Conservation (phyloP, 495 filamentous ascomycete genomes). For the Darksidea phi region DNA sequence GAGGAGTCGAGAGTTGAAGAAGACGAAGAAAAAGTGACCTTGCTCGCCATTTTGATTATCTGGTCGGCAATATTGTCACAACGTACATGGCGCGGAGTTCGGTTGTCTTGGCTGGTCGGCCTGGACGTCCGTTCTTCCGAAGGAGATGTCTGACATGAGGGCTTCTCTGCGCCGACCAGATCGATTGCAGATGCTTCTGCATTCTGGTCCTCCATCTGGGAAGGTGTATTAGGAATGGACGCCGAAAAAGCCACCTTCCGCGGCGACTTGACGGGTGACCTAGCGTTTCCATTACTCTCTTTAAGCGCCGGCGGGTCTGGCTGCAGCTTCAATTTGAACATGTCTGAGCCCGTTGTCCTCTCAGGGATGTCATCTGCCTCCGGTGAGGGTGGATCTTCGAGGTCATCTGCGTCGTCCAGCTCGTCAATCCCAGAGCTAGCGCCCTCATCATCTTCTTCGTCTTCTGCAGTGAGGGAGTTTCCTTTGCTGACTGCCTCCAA, state of each 20-base stretch:
- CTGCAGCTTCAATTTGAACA: constrained; percentile 40
- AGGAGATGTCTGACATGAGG: background rate
- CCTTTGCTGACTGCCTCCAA: constrained; percentile 22
- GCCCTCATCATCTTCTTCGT: constrained; percentile 26
- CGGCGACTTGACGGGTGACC: constrained; percentile 33
- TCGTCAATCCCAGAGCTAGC: constrained; percentile 24
- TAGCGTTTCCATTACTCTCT: constrained; percentile 34
- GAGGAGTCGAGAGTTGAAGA: constrained; percentile 14
- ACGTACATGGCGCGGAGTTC: constrained; percentile 36
- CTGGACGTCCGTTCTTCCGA: constrained; percentile 19
- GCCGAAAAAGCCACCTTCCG: constrained; percentile 37
- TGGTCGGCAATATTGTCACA: constrained; percentile 23
- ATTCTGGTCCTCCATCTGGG: constrained; percentile 30
- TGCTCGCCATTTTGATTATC: constrained; percentile 17
- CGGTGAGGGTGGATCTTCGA: constrained; percentile 22
- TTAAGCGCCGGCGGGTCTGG: constrained; percentile 33
- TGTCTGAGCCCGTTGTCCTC: constrained; percentile 31
- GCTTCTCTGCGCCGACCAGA: constrained; percentile 4
- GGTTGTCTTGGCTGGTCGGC: constrained; percentile 15
- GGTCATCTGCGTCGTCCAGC: constrained; percentile 28
- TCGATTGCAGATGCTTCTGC: constrained; percentile 22
- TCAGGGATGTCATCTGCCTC: constrained; percentile 26
- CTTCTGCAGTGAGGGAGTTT: constrained; percentile 20
- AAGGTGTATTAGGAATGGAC: constrained; percentile 31
- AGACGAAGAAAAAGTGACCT: constrained; percentile 30